phyloP scores from a whole-genome alignment of 495 filamentous ascomycete genomes.

The Polyplosphaeria fusca region DNA sequence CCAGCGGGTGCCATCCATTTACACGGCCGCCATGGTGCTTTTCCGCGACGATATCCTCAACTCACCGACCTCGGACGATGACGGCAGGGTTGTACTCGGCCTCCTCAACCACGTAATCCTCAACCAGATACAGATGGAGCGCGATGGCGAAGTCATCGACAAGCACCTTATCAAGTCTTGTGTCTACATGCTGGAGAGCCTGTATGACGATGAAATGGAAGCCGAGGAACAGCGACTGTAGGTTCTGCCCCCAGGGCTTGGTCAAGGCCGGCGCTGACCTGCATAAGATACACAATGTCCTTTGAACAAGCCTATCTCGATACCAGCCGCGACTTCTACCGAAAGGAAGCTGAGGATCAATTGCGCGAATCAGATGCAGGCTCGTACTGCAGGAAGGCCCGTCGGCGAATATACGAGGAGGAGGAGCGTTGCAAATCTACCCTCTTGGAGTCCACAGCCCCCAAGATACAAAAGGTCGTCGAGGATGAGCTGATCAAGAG shows the following conservation, averaged over 20 bases:
- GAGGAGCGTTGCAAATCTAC: constrained; percentile 75
- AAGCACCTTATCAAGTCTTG: constrained; percentile 76
- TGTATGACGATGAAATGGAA: constrained; percentile 78
- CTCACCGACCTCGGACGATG: constrained; percentile 47
- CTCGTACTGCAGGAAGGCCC: constrained; percentile 76
- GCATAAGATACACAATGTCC: constrained; percentile 74
- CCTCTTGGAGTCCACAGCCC: constrained; percentile 62
- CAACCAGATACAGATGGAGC: constrained; percentile 87
- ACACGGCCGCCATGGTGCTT: constrained; percentile 74
- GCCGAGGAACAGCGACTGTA: constrained; percentile 70
- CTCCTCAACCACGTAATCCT: constrained; percentile 78
- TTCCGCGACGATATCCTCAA: constrained; percentile 81
- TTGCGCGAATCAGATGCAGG: constrained; percentile 76
- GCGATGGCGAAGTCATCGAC: constrained; percentile 86
- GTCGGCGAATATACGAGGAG: constrained; percentile 74
- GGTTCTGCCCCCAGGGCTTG: no score
- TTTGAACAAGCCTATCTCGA: constrained; percentile 79
- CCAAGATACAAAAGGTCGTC: constrained; percentile 73
- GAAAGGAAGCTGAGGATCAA: constrained; percentile 65
- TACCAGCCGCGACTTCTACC: constrained; percentile 72
- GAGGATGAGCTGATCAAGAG: constrained; percentile 74
- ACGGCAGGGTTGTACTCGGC: constrained; percentile 54
- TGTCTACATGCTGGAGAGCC: constrained; percentile 83
- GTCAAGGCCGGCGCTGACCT: no score
- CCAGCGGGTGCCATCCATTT: constrained; percentile 72